Evolutionary conservation across 768 basidiomycete genomes (phyloP).

Genomic region (Filobasidium floriforme): DNA sequence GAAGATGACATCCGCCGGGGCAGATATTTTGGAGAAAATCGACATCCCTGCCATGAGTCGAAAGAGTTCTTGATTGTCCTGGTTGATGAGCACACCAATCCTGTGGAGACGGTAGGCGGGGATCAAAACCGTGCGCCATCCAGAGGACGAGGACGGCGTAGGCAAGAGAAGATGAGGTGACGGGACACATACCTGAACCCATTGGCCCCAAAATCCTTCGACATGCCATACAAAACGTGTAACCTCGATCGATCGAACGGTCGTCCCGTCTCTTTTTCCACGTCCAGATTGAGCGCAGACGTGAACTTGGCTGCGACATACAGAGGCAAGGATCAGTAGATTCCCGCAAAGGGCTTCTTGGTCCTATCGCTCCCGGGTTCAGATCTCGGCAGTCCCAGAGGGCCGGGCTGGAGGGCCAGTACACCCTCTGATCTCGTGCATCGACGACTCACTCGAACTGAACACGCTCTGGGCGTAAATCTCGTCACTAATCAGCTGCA

Average conservation of each 20-base stretch:
- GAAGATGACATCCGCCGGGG: constrained; percentile 22
- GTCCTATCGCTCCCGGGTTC: too few relatives aligned
- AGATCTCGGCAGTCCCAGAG: too few relatives aligned
- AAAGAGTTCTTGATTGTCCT: constrained; percentile 36
- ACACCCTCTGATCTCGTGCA: not conserved
- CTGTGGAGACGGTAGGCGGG: too few relatives aligned
- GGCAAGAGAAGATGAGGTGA: too few relatives aligned
- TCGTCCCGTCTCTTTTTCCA: constrained; percentile 37
- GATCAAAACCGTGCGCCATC: too few relatives aligned
- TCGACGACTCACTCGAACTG: not conserved
- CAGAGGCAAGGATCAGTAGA: too few relatives aligned
- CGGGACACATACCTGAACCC: constrained; percentile 4
- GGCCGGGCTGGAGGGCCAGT: too few relatives aligned
- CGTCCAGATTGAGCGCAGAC: constrained; percentile 36
- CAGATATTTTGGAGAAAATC: constrained; percentile 40
- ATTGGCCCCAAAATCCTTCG: constrained; percentile 33
- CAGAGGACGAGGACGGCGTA: too few relatives aligned
- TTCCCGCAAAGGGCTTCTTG: too few relatives aligned
- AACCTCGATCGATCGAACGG: constrained; percentile 33
- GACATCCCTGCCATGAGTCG: constrained; percentile 32
- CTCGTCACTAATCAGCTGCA: constrained; percentile 42
- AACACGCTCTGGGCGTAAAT: constrained; percentile 41
- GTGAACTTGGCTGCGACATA: constrained; percentile 29
- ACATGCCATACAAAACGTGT: constrained; percentile 22
- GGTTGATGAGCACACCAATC: constrained; percentile 39